Evolutionary conservation across 2,329 filamentous ascomycete species (phyloP).

Genomic region (Colletotrichum destructivum): DNA sequence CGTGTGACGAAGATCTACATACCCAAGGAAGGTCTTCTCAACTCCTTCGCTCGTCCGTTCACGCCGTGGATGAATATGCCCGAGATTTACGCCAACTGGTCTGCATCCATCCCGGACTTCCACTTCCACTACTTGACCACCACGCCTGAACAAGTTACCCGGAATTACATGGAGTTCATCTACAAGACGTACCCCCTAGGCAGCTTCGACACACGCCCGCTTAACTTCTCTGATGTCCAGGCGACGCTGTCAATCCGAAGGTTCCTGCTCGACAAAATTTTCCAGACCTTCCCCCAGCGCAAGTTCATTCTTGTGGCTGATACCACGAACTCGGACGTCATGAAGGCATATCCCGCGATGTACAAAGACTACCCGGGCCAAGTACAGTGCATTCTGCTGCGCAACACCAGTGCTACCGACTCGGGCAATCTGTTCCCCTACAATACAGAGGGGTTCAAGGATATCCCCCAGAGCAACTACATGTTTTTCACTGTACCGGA

Average conservation of each 20-base stretch:
- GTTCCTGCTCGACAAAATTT: conserved; percentile 79
- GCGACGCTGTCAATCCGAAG: conserved; percentile 80
- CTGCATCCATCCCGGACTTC: conserved; percentile 73
- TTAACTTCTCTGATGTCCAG: conserved; percentile 84
- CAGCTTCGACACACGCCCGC: conserved; percentile 82
- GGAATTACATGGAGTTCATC: conserved; percentile 86
- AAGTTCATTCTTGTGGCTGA: conserved; percentile 85
- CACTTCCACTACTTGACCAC: conserved; percentile 90
- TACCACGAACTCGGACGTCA: conserved; percentile 83
- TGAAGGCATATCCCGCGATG: conserved; percentile 75
- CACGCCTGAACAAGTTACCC: conserved; percentile 82
- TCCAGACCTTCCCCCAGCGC: conserved; percentile 81
- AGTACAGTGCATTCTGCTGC: conserved; percentile 83
- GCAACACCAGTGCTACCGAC: conserved; percentile 82
- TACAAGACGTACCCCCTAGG: conserved; percentile 84
- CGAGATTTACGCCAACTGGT: conserved; percentile 83
- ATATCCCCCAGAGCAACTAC: conserved; percentile 75
- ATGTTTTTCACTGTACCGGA: conserved; percentile 86
- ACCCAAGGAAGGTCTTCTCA: conserved; percentile 81
- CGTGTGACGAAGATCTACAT: conserved; percentile 87
- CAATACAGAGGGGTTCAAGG: conserved; percentile 80
- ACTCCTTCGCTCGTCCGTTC: conserved; percentile 82
- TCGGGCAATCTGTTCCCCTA: conserved; percentile 79
- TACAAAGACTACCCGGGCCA: conserved; percentile 77
- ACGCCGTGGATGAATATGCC: conserved; percentile 85